Evolutionary conservation across 768 basidiomycete genomes (phyloP).

Genomic region (button mushroom (Agaricus bisporus)): DNA sequence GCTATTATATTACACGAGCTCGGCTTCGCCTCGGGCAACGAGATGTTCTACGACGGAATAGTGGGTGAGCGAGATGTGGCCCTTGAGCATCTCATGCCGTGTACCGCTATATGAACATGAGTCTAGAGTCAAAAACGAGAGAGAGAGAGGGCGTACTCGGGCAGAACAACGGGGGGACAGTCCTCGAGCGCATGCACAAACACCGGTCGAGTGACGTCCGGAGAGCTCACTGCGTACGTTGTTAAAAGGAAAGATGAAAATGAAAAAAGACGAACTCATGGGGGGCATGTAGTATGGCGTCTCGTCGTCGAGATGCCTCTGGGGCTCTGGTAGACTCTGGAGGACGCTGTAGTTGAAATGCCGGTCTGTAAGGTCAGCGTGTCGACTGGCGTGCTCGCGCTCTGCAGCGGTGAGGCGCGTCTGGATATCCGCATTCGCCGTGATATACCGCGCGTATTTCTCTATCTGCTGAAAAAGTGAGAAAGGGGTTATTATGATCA

Average conservation of each 20-base stretch:
- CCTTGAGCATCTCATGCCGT: slow-evolving; percentile 67
- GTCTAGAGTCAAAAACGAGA: background rate
- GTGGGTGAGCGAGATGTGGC: slow-evolving; percentile 74
- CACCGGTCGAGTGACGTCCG: slow-evolving; percentile 71
- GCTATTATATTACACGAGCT: slow-evolving; percentile 61
- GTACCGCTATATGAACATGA: slow-evolving; percentile 45
- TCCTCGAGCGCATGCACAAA: slow-evolving; percentile 72
- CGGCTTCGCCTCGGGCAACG: slow-evolving; percentile 64
- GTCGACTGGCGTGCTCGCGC: slow-evolving; percentile 71
- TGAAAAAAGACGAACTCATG: slow-evolving; percentile 50
- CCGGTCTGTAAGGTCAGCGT: slow-evolving; percentile 67
- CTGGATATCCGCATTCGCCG: slow-evolving; percentile 63
- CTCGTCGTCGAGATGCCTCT: slow-evolving; percentile 73
- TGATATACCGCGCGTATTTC: slow-evolving; percentile 77
- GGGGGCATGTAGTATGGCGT: slow-evolving; percentile 55
- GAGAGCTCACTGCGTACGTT: slow-evolving; percentile 55
- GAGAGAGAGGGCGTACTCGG: slow-evolving; percentile 47
- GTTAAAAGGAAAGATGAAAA: slow-evolving; percentile 7
- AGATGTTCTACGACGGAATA: slow-evolving; percentile 75
- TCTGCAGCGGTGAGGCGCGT: slow-evolving; percentile 79
- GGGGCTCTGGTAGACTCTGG: slow-evolving; percentile 72
- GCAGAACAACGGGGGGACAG: slow-evolving; percentile 63
- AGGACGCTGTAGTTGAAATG: slow-evolving; percentile 80
- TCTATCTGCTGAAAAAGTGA: slow-evolving; percentile 56
- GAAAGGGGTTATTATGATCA: background rate